Percentiles rank a stretch among this genome's conserved stretches.
phyloP scores from a whole-genome alignment of 2,329 filamentous ascomycete genomes.

The Aquanectria penicillioides region DNA sequence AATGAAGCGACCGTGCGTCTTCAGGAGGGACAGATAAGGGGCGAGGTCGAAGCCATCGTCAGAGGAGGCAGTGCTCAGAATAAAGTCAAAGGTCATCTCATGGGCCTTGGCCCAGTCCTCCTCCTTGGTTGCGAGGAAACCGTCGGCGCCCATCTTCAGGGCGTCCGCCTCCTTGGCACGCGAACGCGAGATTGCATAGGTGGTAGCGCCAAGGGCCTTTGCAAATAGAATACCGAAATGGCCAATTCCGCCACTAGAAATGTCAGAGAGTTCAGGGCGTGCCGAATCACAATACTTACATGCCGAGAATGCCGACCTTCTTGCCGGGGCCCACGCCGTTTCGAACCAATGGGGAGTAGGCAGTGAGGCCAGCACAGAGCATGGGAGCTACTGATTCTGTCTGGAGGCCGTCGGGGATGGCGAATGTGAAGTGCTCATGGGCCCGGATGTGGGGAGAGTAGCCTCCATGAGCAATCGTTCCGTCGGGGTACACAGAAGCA shows the following conservation, averaged over 20 bases:
- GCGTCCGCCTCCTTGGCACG: conserved; percentile 60
- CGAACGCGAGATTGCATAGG: conserved; percentile 64
- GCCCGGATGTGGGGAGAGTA: conserved; percentile 41
- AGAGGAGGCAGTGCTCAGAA: conserved; percentile 58
- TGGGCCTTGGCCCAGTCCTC: conserved; percentile 61
- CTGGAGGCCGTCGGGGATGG: conserved; percentile 49
- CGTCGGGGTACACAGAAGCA: conserved; percentile 57
- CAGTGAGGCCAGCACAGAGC: conserved; percentile 73
- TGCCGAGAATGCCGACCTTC: conserved; percentile 65
- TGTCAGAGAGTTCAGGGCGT: conserved; percentile 44
- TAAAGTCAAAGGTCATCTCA: conserved; percentile 60
- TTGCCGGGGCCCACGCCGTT: conserved; percentile 72
- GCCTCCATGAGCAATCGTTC: conserved; percentile 66
- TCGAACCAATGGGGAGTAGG: conserved; percentile 67
- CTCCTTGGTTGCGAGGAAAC: conserved; percentile 41
- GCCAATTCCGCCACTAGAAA: conserved; percentile 62
- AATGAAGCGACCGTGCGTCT: conserved; percentile 67
- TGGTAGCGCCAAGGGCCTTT: conserved; percentile 69
- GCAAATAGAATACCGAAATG: conserved; percentile 73
- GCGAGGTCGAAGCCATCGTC: conserved; percentile 61
- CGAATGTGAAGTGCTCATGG: conserved; percentile 54
- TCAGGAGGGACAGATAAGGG: conserved; percentile 67
- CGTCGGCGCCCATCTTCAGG: conserved; percentile 62
- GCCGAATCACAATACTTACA: neutral
- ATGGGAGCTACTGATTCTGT: conserved; percentile 61